A percentile compares a stretch with the other conserved stretches of the same genome.
These are phyloP conservation scores for Solioccasus polychromus DNA, from an alignment of 768 basidiomycete genomes.

Conservation along the genomic window DNA sequence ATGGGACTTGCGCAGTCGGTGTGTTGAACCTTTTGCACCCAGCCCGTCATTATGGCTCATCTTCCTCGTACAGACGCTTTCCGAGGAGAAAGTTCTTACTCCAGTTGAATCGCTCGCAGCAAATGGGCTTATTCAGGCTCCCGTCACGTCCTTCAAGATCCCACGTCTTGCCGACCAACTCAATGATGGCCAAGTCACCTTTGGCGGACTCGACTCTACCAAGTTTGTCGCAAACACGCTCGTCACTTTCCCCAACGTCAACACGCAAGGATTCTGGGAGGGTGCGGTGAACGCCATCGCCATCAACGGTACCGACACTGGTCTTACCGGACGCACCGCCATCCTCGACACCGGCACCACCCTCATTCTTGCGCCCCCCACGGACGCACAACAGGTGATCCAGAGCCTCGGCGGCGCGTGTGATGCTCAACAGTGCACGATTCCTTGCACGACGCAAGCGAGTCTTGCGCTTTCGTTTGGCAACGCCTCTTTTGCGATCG, in stretches of 20 bases:
- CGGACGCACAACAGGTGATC: slow-evolving; percentile 58
- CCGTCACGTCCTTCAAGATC: slow-evolving; percentile 80
- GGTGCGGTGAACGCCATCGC: slow-evolving; percentile 55
- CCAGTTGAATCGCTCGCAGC: slow-evolving; percentile 69
- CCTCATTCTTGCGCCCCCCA: slow-evolving; percentile 37
- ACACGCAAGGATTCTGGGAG: slow-evolving; percentile 78
- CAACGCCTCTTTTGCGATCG: slow-evolving; percentile 56
- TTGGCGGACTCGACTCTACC: slow-evolving; percentile 68
- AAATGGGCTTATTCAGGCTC: slow-evolving; percentile 51
- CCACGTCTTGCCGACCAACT: slow-evolving; percentile 64
- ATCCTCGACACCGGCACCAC: slow-evolving; percentile 58
- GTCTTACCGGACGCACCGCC: slow-evolving; percentile 61
- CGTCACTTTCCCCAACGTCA: slow-evolving; percentile 61
- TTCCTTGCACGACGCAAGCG: slow-evolving; percentile 62
- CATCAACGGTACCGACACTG: slow-evolving; percentile 52
- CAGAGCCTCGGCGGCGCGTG: slow-evolving; percentile 53
- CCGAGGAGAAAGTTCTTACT: slow-evolving; percentile 60
- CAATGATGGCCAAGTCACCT: slow-evolving; percentile 76
- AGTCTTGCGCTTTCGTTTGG: slow-evolving; percentile 57
- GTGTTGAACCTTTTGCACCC: slow-evolving; percentile 24
- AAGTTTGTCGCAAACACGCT: slow-evolving; percentile 66
- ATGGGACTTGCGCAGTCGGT: slow-evolving; percentile 78
- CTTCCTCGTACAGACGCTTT: slow-evolving; percentile 44
- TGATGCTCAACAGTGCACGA: slow-evolving; percentile 50
- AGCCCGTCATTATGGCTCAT: background rate